A percentile compares a stretch with the other conserved stretches of the same genome.
These are phyloP conservation scores for Musa itinerans DNA, from an alignment of 176 grass and related monocot species.

Conservation along the genomic window DNA sequence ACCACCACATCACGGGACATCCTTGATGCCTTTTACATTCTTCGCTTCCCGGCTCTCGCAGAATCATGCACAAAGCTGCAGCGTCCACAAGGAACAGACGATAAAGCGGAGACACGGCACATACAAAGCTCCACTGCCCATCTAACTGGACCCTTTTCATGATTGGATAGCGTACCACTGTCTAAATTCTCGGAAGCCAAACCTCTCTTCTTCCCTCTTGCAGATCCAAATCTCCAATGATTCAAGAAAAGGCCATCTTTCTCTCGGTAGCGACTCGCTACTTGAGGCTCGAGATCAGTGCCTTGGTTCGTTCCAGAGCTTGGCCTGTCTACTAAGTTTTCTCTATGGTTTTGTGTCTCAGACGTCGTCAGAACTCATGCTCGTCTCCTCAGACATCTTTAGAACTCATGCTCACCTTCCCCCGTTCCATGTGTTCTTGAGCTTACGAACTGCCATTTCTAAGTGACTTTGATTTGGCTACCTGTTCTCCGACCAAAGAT, in stretches of 20 bases:
- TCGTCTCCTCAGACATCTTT: too few species aligned
- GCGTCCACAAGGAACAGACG: conserved; percentile 3
- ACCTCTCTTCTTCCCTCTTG: not conserved
- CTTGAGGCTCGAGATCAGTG: not conserved
- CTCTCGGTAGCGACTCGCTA: not conserved
- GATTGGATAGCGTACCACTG: not conserved
- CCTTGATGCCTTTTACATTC: conserved; percentile 53
- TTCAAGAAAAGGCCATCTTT: conserved; percentile 1
- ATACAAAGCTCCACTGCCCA: too few species aligned
- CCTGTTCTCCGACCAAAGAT: not conserved
- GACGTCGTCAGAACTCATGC: too few species aligned
- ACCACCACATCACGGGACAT: conserved; percentile 70
- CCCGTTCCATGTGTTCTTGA: too few species aligned
- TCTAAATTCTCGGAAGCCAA: not conserved
- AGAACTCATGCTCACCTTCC: too few species aligned
- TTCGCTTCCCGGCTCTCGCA: conserved; percentile 13
- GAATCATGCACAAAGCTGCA: not conserved
- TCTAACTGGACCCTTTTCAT: too few species aligned
- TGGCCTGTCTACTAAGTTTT: not conserved
- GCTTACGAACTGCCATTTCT: too few species aligned
- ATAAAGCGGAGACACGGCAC: not conserved
- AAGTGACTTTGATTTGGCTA: not conserved
- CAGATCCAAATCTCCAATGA: too few species aligned
- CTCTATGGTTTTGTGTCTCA: not conserved
- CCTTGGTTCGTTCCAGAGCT: not conserved